Base-by-base conservation (phyloP, 805 yeast genomes). In the Kodamaea sagamina region DNA sequence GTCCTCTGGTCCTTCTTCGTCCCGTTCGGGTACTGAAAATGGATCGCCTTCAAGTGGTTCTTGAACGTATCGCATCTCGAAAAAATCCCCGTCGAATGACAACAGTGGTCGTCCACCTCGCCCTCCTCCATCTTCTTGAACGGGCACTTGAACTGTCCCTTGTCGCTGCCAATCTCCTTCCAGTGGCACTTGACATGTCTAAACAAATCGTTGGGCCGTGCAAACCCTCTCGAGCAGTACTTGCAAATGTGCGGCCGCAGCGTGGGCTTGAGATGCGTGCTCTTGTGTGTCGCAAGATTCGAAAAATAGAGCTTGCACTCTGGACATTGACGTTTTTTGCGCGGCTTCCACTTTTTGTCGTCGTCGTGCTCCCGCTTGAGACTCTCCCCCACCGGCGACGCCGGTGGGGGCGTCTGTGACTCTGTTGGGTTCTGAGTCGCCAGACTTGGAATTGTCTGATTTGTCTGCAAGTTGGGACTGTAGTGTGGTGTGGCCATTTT, bases 51-150 rank as follows among this genome's bases (percentile, higher is more conserved):
- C 48, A 89, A 71, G 64, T 89, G 97, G 64, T 89, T 89, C 58
- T 89, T 89, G 67, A 80, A 89, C 4, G 97, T 89, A 59, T 89
- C 97, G 60, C 96, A 86, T 39, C 97, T 74, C 9, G 89, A 81
- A 55, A 89, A 89, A 22, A 86, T 82, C 4, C 97, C 97, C 6
- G 88, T 79, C 42, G 79, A 78, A 59, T 89, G 97, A 59, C 96
- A 89, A 48, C 75, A 68, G 49, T 66, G 67, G 50, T 65, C 67
- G 7, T 40, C 28, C 19, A 27, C 43, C 10, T 45, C 46, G 9
- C 36, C 43, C n/a, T 43, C 39, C 9, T 56, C 61, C 42, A 46
- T 62, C 54, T 62, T 51, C 54, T 73, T 79, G 61, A 79, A 86
- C 1, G 97, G 97, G 55, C 97, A 89, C 57, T 79, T 79, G 68